Base-by-base conservation (phyloP, 139 green algal species). In the Dunaliella primolecta region DNA sequence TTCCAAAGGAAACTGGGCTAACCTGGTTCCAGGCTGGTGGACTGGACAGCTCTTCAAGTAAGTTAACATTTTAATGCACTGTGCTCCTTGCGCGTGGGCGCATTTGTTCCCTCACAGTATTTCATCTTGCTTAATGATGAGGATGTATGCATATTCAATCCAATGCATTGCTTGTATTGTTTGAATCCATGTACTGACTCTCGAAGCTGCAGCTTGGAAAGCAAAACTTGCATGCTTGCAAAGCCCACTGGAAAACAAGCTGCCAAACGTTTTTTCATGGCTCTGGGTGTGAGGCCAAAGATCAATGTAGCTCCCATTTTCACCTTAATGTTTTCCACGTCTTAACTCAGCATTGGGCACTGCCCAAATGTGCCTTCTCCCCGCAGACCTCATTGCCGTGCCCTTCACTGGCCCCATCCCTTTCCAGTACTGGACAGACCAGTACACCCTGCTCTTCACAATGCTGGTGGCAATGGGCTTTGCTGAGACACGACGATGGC, bases 391-490 rank as follows among this genome's bases (percentile, higher is more conserved):
- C 1, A 24, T 32, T 64, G 78, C 35, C 32, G 89, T 98, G 25
- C 93, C 93, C 83, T 85, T 78, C 32, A 81, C 86, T 0, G 95
- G 95, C 84, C 3, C 95, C 38, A 97, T 98, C 84, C 96, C 95
- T 27, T 87, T 94, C 82, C 85, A 88, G 75, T 97, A 95, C 92
- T 96, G 95, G 94, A 85, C 88, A 21, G 92, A 97, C 89, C 92
- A 92, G 33, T 95, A 93, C 87, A 92, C 92, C 27, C 89, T 98
- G 57, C 98, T 98, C 92, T 96, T 90, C 84, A 91, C 96, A 23
- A 92, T 97, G 91, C 84, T 96, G 72, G 90, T 96, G 64, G 57
- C 92, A 21, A 95, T 98, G 91, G 89, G 95, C 86, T 98, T 98
- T 90, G 96, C 94, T 36, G 95, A 98, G 90, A 91, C 96, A 2